Base-by-base conservation (phyloP, 2,329 filamentous ascomycete species). In the Xylaria hypoxylon region DNA sequence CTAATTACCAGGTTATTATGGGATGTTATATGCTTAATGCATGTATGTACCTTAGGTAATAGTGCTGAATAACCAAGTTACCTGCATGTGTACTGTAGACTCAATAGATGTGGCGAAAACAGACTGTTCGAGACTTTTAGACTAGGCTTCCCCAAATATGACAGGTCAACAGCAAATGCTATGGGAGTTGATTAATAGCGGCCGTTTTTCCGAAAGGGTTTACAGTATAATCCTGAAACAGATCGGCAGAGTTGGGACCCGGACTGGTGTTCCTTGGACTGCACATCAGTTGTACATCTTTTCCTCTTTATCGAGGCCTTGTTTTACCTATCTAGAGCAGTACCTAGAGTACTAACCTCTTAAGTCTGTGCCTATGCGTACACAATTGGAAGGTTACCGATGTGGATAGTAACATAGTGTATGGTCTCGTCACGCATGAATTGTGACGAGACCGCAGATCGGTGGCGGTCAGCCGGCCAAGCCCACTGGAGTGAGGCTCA, bases 211-310 rank as follows among this genome's bases (percentile, higher is more conserved):
- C 22, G 50, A 42, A 45, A 44, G 24, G 5, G 58, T 48, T 51
- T 53, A 31, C 31, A n/a, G n/a, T n/a, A n/a, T n/a, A 19, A 48
- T 51, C 47, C 64, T 67, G 64, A 69, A 69, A 69, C 64, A 24
- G 67, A 69, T 67, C 61, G 52, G 51, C 67, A 50, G 26, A 40
- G 17, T 31, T 28, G 31, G 62, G 31, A 58, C 57, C 62, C 35
- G 48, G 59, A 47, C 59, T 59, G 59, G 48, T 31, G 56, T 52
- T 52, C 52, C 19, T 50, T 28, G 33, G 48, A 56, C 38, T 58
- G 64, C 59, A 67, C 28, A 64, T 64, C 60, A 67, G 60, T 28
- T 57, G 44, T 50, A 59, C 48, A 59, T 60, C 24, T 55, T 42
- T 33, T 5, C 58, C 26, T 44, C 35, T 24, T 40, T 40, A 7